Conservation (phyloP, 139 green algal species). For the Nannochloris sp. region DNA sequence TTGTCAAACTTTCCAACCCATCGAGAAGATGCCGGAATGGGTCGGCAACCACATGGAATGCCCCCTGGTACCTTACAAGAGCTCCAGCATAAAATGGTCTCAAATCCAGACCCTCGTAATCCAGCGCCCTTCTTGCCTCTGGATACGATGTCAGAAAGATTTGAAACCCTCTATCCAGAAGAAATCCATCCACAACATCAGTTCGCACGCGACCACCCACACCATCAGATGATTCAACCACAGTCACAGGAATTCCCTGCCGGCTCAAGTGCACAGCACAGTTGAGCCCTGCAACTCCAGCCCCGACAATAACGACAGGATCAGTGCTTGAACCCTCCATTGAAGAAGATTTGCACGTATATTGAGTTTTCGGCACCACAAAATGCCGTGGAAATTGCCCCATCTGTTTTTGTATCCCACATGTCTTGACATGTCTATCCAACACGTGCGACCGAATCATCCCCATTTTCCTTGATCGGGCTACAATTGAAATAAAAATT, state of each 20-base stretch:
- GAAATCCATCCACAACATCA: conserved; percentile 85
- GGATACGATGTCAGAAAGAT: conserved; percentile 89
- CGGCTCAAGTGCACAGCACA: conserved; percentile 28
- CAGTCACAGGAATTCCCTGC: conserved; percentile 31
- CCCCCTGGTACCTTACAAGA: conserved; percentile 51
- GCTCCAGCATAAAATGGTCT: conserved; percentile 88
- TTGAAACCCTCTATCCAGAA: conserved; percentile 95
- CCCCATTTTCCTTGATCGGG: no score
- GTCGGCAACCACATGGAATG: conserved; percentile 55
- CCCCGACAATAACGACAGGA: conserved; percentile 41
- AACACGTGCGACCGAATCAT: no score
- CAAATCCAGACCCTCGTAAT: conserved; percentile 79
- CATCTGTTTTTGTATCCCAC: no score
- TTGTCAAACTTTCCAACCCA: conserved; percentile 59
- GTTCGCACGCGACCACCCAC: conserved; percentile 87
- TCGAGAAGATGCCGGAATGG: conserved; percentile 71
- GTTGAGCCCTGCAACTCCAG: conserved; percentile 42
- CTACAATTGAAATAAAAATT: not conserved
- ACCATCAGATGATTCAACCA: conserved; percentile 81
- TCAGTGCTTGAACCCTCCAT: not conserved
- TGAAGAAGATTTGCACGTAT: not conserved
- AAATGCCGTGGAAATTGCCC: no score
- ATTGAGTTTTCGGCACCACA: no score
- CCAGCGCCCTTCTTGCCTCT: conserved; percentile 47
- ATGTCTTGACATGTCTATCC: no score